Percentiles rank a stretch among this genome's conserved stretches.
Conservation (phyloP, 805 yeast genomes). For the Starmerella floris region DNA sequence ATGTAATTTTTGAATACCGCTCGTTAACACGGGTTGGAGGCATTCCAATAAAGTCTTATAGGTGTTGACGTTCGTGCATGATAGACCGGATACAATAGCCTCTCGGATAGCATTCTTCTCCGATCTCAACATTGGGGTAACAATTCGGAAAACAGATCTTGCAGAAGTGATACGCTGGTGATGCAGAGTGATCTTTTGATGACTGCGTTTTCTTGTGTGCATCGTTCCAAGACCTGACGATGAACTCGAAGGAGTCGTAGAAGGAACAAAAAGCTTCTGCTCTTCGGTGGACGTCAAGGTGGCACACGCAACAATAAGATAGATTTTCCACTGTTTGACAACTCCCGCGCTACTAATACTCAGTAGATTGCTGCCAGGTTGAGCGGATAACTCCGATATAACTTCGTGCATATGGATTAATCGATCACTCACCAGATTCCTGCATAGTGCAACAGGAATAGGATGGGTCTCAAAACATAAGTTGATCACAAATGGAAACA, state of each 20-base stretch:
- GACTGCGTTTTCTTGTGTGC: constrained; percentile 64
- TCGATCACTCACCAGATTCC: constrained; percentile 80
- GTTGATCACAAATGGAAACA: constrained; percentile 62
- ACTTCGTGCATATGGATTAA: constrained; percentile 56
- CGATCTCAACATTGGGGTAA: constrained; percentile 63
- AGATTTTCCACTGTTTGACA: constrained; percentile 79
- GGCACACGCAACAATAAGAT: constrained; percentile 79
- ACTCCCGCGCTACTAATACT: constrained; percentile 28
- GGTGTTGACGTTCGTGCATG: constrained; percentile 81
- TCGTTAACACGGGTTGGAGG: constrained; percentile 48
- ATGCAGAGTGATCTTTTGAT: constrained; percentile 68
- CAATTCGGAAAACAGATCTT: constrained; percentile 74
- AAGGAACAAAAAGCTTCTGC: constrained; percentile 59
- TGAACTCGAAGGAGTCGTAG: constrained; percentile 4
- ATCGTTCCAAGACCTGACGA: constrained; percentile 1
- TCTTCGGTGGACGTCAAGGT: constrained; percentile 82
- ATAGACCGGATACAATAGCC: constrained; percentile 77
- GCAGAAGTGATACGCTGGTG: constrained; percentile 91
- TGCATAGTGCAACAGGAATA: constrained; percentile 81
- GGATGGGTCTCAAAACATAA: constrained; percentile 72
- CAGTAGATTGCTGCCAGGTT: constrained; percentile 19
- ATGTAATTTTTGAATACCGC: constrained; percentile 27
- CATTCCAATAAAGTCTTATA: constrained; percentile 71
- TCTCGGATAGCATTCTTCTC: constrained; percentile 61
- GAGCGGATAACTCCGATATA: constrained; percentile 23